Base-by-base conservation (phyloP, 768 basidiomycete genomes). In the Cantharellus anzutake region DNA sequence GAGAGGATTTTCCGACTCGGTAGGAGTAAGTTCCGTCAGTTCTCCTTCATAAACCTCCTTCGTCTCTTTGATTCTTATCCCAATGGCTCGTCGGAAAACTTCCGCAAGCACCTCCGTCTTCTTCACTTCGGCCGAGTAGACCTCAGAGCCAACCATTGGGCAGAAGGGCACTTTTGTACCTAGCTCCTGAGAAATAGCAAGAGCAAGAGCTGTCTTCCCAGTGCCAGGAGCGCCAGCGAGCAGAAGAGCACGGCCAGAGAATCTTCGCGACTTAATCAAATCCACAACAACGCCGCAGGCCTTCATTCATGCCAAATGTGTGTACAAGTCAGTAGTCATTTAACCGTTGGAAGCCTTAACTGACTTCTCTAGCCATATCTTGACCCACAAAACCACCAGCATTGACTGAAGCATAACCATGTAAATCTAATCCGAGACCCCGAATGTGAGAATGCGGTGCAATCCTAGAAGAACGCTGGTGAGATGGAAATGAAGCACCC, bases 41-140 rank as follows among this genome's bases (percentile, higher is more conserved):
- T 99, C 94, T 61, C 96, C 94, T 70, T 98, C 94, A 71, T 93
- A 98, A 4, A 98, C 92, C 67, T 96, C 91, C 69, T 99, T 98
- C 3, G 93, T 97, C 72, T 98, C 96, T 71, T 98, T 98, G 76
- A 98, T 96, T 69, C 94, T 82, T 42, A 98, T 78, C 53, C 93
- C 94, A 62, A 99, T 99, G 7, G 96, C 93, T 65, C 96, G 75
- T 60, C 94, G 78, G 72, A 98, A 98, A 42, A 83, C 81, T 70
- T 97, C 94, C 55, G 92, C 90, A 20, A 99, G 74, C 3, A 98
- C 93, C 68, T 98, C 96, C 1, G 96, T 98, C 78, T 99, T 99
- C 75, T 98, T 98, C 60, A 99, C 92, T 71, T 98, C 94, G 2
- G 87, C 82, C 44, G 84, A 88, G 68, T 96, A 98, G 62, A 98